Conservation (phyloP, 495 filamentous ascomycete species). For the Physcia stellaris region DNA sequence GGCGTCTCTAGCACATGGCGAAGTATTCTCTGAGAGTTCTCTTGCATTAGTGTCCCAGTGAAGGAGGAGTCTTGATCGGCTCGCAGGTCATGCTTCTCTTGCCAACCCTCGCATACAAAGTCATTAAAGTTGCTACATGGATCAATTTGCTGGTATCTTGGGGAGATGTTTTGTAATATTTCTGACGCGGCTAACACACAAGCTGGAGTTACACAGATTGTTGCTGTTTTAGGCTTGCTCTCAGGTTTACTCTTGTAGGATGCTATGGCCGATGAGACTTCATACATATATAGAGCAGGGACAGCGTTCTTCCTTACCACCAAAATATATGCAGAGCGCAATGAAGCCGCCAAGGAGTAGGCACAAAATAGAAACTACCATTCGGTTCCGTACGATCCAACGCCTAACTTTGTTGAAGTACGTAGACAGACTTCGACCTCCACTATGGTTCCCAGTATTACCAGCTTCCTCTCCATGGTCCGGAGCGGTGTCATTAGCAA, state of each 20-base stretch:
- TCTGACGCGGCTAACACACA: conserved; percentile 58
- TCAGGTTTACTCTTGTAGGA: too few relatives aligned
- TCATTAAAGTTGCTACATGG: conserved; percentile 58
- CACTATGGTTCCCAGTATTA: conserved; percentile 1
- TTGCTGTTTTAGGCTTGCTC: too few relatives aligned
- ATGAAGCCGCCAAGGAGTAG: conserved; percentile 15
- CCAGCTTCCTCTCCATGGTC: conserved; percentile 9
- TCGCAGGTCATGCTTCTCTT: conserved; percentile 49
- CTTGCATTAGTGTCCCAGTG: conserved; percentile 42
- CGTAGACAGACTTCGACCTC: neutral
- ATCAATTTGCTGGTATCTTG: conserved; percentile 48
- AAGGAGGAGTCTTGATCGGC: conserved; percentile 49
- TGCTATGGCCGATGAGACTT: too few relatives aligned
- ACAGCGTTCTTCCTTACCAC: conserved; percentile 5
- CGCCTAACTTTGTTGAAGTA: conserved; percentile 5
- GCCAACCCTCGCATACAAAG: conserved; percentile 56
- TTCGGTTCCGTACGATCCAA: conserved; percentile 12
- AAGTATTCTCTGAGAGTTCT: conserved; percentile 43
- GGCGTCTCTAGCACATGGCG: conserved; percentile 50
- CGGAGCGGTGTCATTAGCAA: conserved; percentile 9
- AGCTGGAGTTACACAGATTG: conserved; percentile 41
- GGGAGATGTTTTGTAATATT: conserved; percentile 52
- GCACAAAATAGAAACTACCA: conserved; percentile 7
- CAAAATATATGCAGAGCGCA: conserved; percentile 12
- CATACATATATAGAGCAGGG: too few relatives aligned